Evolutionary conservation across 2,329 filamentous ascomycete species (phyloP).

Genomic region (Colletotrichum sp.): DNA sequence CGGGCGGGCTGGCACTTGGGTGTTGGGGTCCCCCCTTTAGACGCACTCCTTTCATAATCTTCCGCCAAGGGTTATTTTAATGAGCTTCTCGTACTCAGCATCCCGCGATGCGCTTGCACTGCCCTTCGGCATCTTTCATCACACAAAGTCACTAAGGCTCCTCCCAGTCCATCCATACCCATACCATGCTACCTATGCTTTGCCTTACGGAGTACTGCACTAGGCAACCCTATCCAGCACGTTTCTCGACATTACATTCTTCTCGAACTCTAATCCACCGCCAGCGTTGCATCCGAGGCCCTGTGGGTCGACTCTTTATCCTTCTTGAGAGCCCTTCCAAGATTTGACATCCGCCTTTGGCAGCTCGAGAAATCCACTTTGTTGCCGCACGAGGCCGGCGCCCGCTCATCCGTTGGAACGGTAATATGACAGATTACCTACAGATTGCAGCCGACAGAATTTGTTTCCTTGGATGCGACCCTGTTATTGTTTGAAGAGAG

Average conservation of each 20-base stretch:
- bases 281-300: constrained; percentile 12
- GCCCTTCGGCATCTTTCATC: not conserved
- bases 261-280: constrained; percentile 1
- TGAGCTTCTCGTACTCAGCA: constrained; percentile 22
- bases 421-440: constrained; percentile 15
- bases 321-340: not conserved
- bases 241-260: constrained; percentile 1
- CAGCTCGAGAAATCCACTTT: constrained; percentile 13
- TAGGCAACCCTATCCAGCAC: constrained; percentile 1
- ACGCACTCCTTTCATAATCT: constrained; percentile 18
- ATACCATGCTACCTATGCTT: not conserved
- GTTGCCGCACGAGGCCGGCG: constrained; percentile 5
- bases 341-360: constrained; percentile 1
- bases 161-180: not conserved
- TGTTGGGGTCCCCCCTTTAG: constrained; percentile 2
- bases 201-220: not conserved
- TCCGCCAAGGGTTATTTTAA: constrained; percentile 18
- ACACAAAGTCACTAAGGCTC: not conserved
- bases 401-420: constrained; percentile 7
- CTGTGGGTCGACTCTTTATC: not conserved
- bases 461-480: constrained; percentile 16
- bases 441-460: constrained; percentile 4
- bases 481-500: constrained; percentile 6
- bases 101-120: not conserved
- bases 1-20: not conserved